These are phyloP conservation scores for Leishmania turanica DNA, from an alignment of 208 protist species.

Conservation along the genomic window DNA sequence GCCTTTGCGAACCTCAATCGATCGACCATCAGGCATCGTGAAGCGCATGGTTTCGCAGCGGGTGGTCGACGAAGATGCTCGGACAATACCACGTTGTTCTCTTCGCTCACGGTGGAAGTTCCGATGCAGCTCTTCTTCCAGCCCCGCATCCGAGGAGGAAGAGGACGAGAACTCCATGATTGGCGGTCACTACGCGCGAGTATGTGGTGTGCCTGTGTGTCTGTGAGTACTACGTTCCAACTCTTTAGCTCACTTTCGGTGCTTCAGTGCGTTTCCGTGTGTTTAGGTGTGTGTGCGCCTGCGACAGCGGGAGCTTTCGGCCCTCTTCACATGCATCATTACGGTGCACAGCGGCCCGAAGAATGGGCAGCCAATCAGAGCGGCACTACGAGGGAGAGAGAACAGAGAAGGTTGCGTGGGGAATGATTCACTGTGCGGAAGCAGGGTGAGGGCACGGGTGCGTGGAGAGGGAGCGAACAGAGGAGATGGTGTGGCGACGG, in stretches of 20 bases:
- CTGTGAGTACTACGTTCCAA: not conserved
- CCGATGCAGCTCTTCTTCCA: slow-evolving; percentile 45
- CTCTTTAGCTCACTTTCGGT: not conserved
- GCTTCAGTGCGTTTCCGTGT: not conserved
- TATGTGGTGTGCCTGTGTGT: not conserved
- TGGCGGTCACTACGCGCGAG: not conserved
- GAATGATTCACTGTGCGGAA: not conserved
- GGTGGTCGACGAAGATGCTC: slow-evolving; percentile 14
- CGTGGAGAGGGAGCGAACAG: not conserved
- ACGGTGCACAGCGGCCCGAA: not conserved
- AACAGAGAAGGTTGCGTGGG: not conserved
- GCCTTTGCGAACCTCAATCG: slow-evolving; percentile 42
- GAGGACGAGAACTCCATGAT: slow-evolving; percentile 63
- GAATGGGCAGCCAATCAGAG: not conserved
- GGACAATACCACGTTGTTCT: slow-evolving; percentile 40
- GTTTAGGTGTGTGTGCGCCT: not conserved
- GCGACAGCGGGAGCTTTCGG: not conserved
- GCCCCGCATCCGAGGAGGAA: slow-evolving; percentile 65
- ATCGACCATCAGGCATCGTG: slow-evolving; percentile 34
- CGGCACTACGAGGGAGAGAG: not conserved
- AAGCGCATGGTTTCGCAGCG: slow-evolving; percentile 17
- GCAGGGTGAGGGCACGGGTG: not conserved
- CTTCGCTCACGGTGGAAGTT: slow-evolving; percentile 29
- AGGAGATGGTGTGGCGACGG: not conserved
- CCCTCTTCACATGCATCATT: not conserved